Percentiles rank a stretch among this genome's conserved stretches.
phyloP scores from a whole-genome alignment of 164 flowering plant genomes.

The Piper betle region DNA sequence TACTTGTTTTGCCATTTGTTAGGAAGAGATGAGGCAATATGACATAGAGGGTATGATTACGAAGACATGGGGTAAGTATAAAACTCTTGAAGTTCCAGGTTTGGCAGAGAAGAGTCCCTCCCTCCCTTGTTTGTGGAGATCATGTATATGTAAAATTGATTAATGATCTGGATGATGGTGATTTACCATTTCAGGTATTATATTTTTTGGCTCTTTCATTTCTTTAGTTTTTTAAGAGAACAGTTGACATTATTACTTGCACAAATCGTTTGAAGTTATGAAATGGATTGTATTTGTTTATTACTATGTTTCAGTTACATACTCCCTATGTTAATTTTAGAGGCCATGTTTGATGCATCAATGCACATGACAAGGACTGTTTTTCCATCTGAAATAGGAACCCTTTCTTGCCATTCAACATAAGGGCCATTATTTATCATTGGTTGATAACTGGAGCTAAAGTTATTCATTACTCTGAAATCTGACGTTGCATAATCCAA shows the following conservation, averaged over 20 bases:
- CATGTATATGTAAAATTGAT: conserved; percentile 41
- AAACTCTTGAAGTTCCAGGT: conserved; percentile 81
- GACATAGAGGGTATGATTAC: conserved; percentile 61
- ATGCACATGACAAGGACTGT: too few species aligned
- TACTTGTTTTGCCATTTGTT: conserved; percentile 7
- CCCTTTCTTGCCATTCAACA: too few species aligned
- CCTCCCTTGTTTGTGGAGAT: conserved; percentile 82
- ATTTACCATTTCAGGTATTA: conserved; percentile 41
- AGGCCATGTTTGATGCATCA: too few species aligned
- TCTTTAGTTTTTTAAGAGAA: too few species aligned
- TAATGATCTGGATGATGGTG: conserved; percentile 12
- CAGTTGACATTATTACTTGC: background rate
- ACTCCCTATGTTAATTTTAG: background rate
- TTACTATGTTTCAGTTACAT: background rate
- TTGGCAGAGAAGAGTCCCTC: conserved; percentile 92
- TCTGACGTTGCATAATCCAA: background rate
- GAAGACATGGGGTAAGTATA: conserved; percentile 32
- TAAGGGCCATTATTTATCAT: too few species aligned
- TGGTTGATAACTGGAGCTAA: too few species aligned
- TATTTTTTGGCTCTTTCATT: background rate
- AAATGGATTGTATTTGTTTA: background rate
- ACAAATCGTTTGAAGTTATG: background rate
- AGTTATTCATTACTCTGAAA: too few species aligned
- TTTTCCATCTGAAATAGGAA: too few species aligned
- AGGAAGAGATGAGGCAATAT: conserved; percentile 74